These are phyloP conservation scores for Niebla homalea DNA, from an alignment of 495 filamentous ascomycete genomes.

Conservation along the genomic window DNA sequence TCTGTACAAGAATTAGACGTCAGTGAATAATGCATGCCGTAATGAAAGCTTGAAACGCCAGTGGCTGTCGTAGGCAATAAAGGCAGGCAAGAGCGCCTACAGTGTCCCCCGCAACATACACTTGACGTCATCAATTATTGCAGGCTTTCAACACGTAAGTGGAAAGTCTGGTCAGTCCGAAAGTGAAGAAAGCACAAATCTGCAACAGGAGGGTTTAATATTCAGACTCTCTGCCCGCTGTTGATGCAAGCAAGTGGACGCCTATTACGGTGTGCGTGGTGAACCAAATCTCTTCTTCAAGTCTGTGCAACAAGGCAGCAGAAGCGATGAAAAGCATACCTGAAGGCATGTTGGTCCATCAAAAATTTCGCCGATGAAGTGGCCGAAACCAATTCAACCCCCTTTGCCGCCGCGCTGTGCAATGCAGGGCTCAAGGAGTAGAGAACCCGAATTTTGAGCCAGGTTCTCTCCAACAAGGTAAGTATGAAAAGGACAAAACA, in stretches of 20 bases:
- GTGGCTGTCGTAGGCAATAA: no score
- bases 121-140: no score
- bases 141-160: not conserved
- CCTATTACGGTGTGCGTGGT: not conserved
- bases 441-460: constrained; percentile 48
- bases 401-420: constrained; percentile 58
- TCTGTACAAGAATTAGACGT: no score
- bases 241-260: not conserved
- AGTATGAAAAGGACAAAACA: constrained; percentile 48
- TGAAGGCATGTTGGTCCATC: constrained; percentile 34
- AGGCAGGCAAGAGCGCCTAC: no score
- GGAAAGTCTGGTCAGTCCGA: not conserved
- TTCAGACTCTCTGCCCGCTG: not conserved
- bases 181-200: not conserved
- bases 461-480: constrained; percentile 54
- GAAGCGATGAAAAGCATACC: constrained; percentile 42
- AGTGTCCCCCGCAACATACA: no score
- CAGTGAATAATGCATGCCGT: no score
- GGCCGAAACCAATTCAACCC: constrained; percentile 56
- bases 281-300: constrained; percentile 35
- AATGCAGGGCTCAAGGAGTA: constrained; percentile 59
- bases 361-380: constrained; percentile 60
- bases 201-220: not conserved
- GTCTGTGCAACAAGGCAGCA: constrained; percentile 28
- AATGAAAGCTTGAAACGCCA: no score